Evolutionary conservation across 345 rosid genomes (phyloP).

Genomic region (Corchorus olitorius): DNA sequence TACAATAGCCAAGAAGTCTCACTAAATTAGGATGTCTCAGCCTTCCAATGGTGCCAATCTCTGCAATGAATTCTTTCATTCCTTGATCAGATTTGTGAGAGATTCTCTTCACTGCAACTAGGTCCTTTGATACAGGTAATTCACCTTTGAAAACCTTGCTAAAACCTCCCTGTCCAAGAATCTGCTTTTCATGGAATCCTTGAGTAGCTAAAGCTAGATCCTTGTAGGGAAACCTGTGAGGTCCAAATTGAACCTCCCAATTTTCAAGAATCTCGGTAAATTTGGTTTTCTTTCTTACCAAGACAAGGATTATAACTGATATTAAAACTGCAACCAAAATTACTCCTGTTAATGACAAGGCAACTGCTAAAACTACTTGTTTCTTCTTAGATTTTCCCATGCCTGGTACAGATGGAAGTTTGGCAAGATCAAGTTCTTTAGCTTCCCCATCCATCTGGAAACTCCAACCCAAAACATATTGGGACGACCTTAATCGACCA

Average conservation of each 20-base stretch:
- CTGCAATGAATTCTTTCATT: conserved; percentile 53
- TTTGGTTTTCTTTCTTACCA: conserved; percentile 12
- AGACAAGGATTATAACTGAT: conserved; percentile 20
- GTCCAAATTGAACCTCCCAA: conserved; percentile 62
- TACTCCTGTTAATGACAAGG: neutral
- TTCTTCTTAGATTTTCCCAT: neutral
- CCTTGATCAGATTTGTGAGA: conserved; percentile 60
- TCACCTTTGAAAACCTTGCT: conserved; percentile 56
- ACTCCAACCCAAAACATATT: conserved; percentile 77
- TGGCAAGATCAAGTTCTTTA: conserved; percentile 39
- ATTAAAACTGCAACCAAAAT: conserved; percentile 37
- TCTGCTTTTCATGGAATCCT: conserved; percentile 56
- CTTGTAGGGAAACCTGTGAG: conserved; percentile 54
- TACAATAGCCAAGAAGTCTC: conserved; percentile 47
- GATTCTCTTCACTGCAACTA: conserved; percentile 57
- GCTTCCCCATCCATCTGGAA: conserved; percentile 46
- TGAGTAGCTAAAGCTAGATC: conserved; percentile 54
- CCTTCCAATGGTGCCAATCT: conserved; percentile 42
- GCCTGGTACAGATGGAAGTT: conserved; percentile 38
- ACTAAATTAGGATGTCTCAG: conserved; percentile 31
- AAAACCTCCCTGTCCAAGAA: conserved; percentile 71
- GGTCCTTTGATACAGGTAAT: conserved; percentile 37
- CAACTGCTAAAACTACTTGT: neutral
- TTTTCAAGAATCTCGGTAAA: conserved; percentile 43
- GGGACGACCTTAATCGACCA: conserved; percentile 50